Evolutionary conservation across 1,284 basidiomycete genomes (phyloP).

Genomic region (Neotropicomus parvogracilis): DNA sequence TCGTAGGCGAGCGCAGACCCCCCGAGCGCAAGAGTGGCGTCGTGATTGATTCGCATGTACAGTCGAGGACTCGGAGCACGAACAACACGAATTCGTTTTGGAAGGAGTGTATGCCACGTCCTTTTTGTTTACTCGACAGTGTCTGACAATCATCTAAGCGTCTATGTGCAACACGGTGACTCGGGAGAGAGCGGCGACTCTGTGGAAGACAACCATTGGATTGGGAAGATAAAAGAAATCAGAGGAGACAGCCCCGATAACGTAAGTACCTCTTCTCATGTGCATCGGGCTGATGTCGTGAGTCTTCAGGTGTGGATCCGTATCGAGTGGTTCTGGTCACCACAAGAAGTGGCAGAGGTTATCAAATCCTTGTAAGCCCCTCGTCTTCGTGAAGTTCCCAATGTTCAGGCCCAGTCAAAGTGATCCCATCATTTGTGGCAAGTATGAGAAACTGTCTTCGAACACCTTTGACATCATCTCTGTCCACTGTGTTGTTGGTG

Average conservation of each 20-base stretch:
- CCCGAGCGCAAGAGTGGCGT: background rate
- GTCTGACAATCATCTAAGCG: constrained; percentile 25
- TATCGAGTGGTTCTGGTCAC: constrained; percentile 50
- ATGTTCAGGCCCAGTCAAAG: constrained; percentile 25
- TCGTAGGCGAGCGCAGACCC: constrained; percentile 16
- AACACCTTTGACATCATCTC: constrained; percentile 43
- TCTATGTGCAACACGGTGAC: constrained; percentile 25
- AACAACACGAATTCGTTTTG: constrained; percentile 20
- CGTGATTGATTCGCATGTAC: background rate
- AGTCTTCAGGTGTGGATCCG: constrained; percentile 42
- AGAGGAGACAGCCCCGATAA: constrained; percentile 13
- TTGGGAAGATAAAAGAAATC: constrained; percentile 24
- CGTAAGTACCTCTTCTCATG: constrained; percentile 9
- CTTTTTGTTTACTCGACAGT: background rate
- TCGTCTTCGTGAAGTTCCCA: background rate
- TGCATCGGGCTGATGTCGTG: background rate
- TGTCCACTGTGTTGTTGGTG: constrained; percentile 41
- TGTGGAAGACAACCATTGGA: constrained; percentile 22
- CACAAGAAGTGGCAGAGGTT: constrained; percentile 37
- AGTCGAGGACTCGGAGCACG: constrained; percentile 29
- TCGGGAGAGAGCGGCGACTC: background rate
- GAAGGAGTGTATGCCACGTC: constrained; percentile 28
- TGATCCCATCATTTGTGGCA: constrained; percentile 34
- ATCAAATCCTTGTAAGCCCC: constrained; percentile 45
- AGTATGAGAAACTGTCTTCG: constrained; percentile 44